Evolutionary conservation across 805 yeast species (phyloP), one percentile per base, ranked within the genome.

Genomic region (Kodamaea kakaduensis): DNA sequence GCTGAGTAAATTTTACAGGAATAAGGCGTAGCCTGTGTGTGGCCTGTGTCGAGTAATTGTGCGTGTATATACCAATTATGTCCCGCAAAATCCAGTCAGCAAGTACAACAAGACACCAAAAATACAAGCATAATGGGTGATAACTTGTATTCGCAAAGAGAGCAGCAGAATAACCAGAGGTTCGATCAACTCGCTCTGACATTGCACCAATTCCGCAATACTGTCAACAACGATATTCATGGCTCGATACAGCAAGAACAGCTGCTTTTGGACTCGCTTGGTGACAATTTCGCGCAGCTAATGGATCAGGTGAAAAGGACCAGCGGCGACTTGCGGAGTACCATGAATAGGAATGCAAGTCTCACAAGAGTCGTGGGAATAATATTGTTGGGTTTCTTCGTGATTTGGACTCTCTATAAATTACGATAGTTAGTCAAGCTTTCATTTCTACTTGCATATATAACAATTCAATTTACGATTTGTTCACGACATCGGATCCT

Each of bases 401-500:
- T 67, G 6, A 44, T 64, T 12, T 67, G 70, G 70, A 62, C 56
- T 50, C 47, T 67, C 21, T 51, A 52, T 45, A 65, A 64, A 44
- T 51, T 64, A 34, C 51, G 55, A 33, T 54, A 33, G 13, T 9
- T 5, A 12, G 15, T 22, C 25, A 18, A 16, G 14, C 8, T 9
- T 23, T 12, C 5, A 6, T 10, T 6, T 6, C 17, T 5, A 19
- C 17, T 9, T 26, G n/a, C 29, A 26, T 26, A 26, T 19, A 15
- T 26, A 16, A 5, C 30, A 20, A 8, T 21, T 16, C 26, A 15
- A 23, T 13, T 33, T 44, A 47, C 25, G 51, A 45, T 38, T 58
- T 55, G 41, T 64, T 59, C 14, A 65, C 81, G 21, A 81, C 88
- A 53, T 84, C 89, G 45, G 78, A 79, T 12, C 97, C 97, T 28